Evolutionary conservation across 805 yeast species (phyloP).

Genomic region (Schizosaccharomyces cryophilus): DNA sequence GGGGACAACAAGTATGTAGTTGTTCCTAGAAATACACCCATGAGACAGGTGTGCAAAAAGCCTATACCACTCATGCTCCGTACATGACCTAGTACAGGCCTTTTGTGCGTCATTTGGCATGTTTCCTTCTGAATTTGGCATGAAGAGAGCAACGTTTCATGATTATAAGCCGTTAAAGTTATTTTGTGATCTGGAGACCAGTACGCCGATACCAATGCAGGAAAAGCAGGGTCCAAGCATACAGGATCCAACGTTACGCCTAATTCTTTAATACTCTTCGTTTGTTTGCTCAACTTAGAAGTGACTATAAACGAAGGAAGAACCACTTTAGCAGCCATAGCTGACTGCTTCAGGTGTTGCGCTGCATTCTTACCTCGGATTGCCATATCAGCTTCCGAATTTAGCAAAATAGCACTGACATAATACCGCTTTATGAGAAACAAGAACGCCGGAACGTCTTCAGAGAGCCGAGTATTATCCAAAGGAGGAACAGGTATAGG

Average conservation of each 20-base stretch:
- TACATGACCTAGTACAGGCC: slow-evolving; percentile 65
- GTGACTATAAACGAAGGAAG: slow-evolving; percentile 43
- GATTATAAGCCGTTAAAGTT: slow-evolving; percentile 31
- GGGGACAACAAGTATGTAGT: slow-evolving; percentile 64
- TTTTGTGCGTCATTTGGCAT: slow-evolving; percentile 48
- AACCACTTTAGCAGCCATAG: slow-evolving; percentile 12
- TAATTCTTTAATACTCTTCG: slow-evolving; percentile 11
- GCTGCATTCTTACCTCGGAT: slow-evolving; percentile 45
- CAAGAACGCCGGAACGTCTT: slow-evolving; percentile 45
- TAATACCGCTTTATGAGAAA: slow-evolving; percentile 46
- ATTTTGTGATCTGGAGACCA: slow-evolving; percentile 51
- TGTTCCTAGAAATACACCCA: slow-evolving; percentile 45
- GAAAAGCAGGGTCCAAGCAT: slow-evolving; percentile 18
- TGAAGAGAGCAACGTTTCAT: slow-evolving; percentile 40
- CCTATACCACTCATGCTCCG: slow-evolving; percentile 71
- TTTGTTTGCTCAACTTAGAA: slow-evolving; percentile 23
- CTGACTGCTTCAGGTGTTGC: slow-evolving; percentile 27
- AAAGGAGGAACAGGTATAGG: slow-evolving; percentile 58
- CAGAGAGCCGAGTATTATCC: slow-evolving; percentile 39
- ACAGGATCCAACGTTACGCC: slow-evolving; percentile 9
- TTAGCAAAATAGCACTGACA: slow-evolving; percentile 48
- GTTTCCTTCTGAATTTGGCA: slow-evolving; percentile 84
- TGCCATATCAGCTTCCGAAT: slow-evolving; percentile 45
- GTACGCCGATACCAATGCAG: slow-evolving; percentile 40
- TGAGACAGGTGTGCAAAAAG: slow-evolving; percentile 54